phyloP scores from a whole-genome alignment of 805 yeast genomes.

The Myxozyma vanderwaltii region DNA sequence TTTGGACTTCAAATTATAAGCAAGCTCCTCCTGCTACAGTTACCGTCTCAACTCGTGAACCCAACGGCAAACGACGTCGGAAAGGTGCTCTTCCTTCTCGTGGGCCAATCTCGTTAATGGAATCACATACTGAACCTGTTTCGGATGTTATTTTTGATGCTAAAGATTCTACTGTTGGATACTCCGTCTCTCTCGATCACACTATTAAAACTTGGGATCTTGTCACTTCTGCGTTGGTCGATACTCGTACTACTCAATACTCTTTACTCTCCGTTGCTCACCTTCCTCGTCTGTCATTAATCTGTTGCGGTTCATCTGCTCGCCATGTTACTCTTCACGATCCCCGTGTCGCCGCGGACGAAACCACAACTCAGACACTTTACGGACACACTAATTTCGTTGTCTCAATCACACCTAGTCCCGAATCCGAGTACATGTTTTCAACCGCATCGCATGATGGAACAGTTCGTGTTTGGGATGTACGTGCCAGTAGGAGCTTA shows the following conservation, averaged over 20 bases:
- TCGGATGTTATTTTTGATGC: constrained; percentile 78
- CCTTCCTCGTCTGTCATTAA: constrained; percentile 64
- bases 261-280: constrained; percentile 76
- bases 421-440: constrained; percentile 78
- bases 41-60: constrained; percentile 41
- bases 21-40: constrained; percentile 68
- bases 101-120: constrained; percentile 76
- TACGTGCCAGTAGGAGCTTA: constrained; percentile 70
- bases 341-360: constrained; percentile 62
- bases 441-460: constrained; percentile 97
- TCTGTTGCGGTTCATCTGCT: constrained; percentile 97
- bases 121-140: constrained; percentile 84
- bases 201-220: constrained; percentile 96
- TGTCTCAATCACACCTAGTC: constrained; percentile 70
- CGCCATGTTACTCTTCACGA: constrained; percentile 94
- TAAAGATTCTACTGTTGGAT: constrained; percentile 76
- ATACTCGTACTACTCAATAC: constrained; percentile 82
- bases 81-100: constrained; percentile 77
- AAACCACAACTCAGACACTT: constrained; percentile 67
- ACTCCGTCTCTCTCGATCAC: constrained; percentile 95
- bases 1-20: constrained; percentile 87
- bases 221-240: constrained; percentile 80
- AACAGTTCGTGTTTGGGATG: constrained; percentile 92
- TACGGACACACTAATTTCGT: constrained; percentile 92
- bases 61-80: constrained; percentile 86